Conservation (phyloP, 164 flowering plant species). For the Vitis rupestris region DNA sequence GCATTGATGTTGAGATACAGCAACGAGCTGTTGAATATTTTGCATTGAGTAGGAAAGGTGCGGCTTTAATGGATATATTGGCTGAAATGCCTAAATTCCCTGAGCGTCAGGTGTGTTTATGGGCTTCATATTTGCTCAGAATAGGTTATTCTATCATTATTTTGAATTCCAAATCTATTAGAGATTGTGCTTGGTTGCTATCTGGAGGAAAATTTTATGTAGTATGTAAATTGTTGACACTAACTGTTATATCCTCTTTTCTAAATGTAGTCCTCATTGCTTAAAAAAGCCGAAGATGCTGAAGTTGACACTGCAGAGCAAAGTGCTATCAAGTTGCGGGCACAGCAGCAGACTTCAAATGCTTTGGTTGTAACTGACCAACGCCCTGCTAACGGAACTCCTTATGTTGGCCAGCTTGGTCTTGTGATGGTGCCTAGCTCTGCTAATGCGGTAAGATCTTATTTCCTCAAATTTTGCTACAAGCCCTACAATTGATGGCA, state of each 20-base stretch:
- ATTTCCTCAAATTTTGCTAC: neutral
- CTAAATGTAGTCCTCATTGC: constrained; percentile 70
- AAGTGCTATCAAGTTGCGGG: constrained; percentile 91
- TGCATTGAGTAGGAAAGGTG: constrained; percentile 86
- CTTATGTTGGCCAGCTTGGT: constrained; percentile 56
- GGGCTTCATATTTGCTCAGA: neutral
- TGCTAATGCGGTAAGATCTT: constrained; percentile 48
- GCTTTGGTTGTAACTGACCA: constrained; percentile 86
- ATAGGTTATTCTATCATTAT: neutral
- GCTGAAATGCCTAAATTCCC: constrained; percentile 99
- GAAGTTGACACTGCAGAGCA: constrained; percentile 96
- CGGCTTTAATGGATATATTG: constrained; percentile 79
- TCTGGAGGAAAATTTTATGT: neutral
- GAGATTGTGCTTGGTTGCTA: neutral
- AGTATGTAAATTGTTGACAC: neutral
- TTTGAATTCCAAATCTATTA: neutral
- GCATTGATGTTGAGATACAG: constrained; percentile 96
- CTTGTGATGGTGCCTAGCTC: constrained; percentile 75
- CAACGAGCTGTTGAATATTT: constrained; percentile 95
- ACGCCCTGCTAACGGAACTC: constrained; percentile 63
- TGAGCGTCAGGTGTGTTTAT: constrained; percentile 74
- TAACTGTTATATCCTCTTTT: constrained; percentile 13
- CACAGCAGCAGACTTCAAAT: constrained; percentile 87
- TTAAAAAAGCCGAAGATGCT: constrained; percentile 87
- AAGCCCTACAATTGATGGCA: neutral